Evolutionary conservation across 2,329 filamentous ascomycete species (phyloP).

Genomic region (Dothideomycetidae sp.): DNA sequence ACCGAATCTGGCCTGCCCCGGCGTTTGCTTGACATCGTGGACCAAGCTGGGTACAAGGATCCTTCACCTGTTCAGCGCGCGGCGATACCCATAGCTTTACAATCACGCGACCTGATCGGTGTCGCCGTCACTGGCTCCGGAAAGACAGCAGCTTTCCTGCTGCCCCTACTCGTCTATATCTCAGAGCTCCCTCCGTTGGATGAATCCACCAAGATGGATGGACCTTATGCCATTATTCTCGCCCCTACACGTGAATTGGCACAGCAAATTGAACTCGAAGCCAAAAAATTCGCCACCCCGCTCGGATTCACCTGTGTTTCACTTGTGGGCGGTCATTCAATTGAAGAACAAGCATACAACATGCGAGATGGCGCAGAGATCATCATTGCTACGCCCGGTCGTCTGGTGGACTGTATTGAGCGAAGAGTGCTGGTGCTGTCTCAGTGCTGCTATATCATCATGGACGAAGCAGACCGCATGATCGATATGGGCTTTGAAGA

Average conservation of each 20-base stretch:
- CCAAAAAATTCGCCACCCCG: constrained; percentile 77
- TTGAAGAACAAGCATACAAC: constrained; percentile 86
- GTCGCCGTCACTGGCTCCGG: constrained; percentile 96
- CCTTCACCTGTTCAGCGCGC: constrained; percentile 86
- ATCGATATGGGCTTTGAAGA: constrained; percentile 98
- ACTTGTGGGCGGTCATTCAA: constrained; percentile 91
- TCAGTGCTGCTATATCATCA: constrained; percentile 98
- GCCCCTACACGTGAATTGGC: constrained; percentile 94
- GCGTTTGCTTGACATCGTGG: constrained; percentile 65
- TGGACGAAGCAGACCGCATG: constrained; percentile 99
- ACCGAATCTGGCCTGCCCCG: constrained; percentile 67
- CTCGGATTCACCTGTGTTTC: constrained; percentile 90
- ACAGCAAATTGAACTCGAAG: constrained; percentile 92
- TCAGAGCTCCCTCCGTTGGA: constrained; percentile 73
- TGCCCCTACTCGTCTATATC: constrained; percentile 90
- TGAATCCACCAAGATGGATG: constrained; percentile 79
- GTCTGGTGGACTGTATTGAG: constrained; percentile 94
- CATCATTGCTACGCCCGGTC: constrained; percentile 94
- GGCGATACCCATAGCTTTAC: constrained; percentile 85
- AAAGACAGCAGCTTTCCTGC: constrained; percentile 89
- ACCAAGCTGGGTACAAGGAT: constrained; percentile 76
- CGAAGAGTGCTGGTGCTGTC: constrained; percentile 76
- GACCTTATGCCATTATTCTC: constrained; percentile 91
- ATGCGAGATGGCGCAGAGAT: constrained; percentile 90
- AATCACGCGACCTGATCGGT: constrained; percentile 90